Conservation (phyloP, 345 rosid genomes). For the Adansonia digitata region DNA sequence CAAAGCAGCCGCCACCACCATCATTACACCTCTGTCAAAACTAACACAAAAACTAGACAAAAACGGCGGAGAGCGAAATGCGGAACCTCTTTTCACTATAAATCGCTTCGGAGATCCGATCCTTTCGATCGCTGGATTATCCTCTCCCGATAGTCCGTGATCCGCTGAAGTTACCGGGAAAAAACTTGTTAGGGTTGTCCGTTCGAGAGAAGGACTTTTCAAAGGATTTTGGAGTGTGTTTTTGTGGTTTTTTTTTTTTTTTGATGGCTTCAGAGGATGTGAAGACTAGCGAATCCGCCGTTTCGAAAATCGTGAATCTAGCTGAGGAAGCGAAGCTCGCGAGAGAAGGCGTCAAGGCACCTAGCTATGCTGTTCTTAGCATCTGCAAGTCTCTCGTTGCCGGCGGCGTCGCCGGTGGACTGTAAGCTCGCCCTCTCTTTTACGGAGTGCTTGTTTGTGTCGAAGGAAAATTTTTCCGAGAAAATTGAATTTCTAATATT, state of each 20-base stretch:
- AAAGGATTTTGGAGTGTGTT: background rate
- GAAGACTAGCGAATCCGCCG: slow-evolving; percentile 79
- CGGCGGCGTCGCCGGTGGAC: slow-evolving; percentile 98
- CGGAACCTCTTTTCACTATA: slow-evolving; percentile 2
- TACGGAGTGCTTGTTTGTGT: background rate
- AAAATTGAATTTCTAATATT: background rate
- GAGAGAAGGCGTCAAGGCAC: slow-evolving; percentile 86
- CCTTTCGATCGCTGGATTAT: slow-evolving; percentile 9
- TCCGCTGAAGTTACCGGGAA: background rate
- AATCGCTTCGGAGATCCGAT: slow-evolving; percentile 13
- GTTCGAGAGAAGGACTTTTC: background rate
- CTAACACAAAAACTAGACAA: background rate
- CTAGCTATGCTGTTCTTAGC: slow-evolving; percentile 66
- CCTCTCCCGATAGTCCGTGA: background rate
- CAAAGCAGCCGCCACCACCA: slow-evolving; percentile 20
- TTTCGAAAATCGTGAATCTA: slow-evolving; percentile 81
- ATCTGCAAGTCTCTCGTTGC: slow-evolving; percentile 93
- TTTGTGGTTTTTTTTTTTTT: background rate
- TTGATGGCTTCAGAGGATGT: slow-evolving; percentile 97
- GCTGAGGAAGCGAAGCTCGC: slow-evolving; percentile 99
- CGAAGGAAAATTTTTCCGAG: background rate
- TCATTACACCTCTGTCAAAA: background rate
- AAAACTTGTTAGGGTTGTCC: background rate
- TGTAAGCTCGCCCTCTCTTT: slow-evolving; percentile 45
- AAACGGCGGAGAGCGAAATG: background rate